phyloP scores from a whole-genome alignment of 208 protist genomes.

The Leishmania amazonensis region DNA sequence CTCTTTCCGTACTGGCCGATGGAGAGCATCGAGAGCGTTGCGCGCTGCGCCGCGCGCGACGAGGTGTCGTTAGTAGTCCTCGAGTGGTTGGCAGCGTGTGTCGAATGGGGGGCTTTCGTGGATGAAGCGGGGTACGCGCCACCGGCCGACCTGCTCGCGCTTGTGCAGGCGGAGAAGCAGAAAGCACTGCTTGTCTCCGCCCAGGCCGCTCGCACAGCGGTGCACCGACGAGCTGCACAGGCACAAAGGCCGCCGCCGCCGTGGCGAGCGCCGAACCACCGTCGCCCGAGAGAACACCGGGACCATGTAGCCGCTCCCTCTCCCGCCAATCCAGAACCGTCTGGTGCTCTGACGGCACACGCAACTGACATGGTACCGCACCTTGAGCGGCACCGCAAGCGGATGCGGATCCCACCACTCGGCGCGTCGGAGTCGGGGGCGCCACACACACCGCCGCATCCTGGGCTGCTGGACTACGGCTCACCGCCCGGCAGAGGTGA shows the following conservation, averaged over 20 bases:
- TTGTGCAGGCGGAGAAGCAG: slow-evolving; percentile 6
- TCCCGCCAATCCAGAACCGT: not conserved
- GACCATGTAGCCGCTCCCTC: not conserved
- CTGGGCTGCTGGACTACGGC: not conserved
- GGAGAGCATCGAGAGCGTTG: slow-evolving; percentile 5
- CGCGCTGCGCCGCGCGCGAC: slow-evolving; percentile 19
- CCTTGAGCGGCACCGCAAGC: not conserved
- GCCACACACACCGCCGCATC: slow-evolving; percentile 15
- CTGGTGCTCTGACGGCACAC: not conserved
- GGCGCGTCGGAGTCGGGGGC: not conserved
- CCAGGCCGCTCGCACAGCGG: slow-evolving; percentile 3
- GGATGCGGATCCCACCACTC: not conserved
- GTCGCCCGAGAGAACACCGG: not conserved
- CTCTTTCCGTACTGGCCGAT: slow-evolving; percentile 27
- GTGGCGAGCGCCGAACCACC: not conserved
- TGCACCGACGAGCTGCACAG: not conserved
- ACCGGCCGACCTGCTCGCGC: slow-evolving; percentile 7
- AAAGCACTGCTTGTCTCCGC: not conserved
- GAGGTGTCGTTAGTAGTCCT: slow-evolving; percentile 46
- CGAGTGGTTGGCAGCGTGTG: slow-evolving; percentile 53
- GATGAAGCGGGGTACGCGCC: slow-evolving; percentile 37
- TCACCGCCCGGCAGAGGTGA: not conserved
- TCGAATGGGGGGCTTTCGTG: slow-evolving; percentile 70
- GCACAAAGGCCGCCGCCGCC: not conserved
- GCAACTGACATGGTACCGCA: not conserved